phyloP scores from a whole-genome alignment of 768 basidiomycete genomes.

The Trametes cinnabarina region DNA sequence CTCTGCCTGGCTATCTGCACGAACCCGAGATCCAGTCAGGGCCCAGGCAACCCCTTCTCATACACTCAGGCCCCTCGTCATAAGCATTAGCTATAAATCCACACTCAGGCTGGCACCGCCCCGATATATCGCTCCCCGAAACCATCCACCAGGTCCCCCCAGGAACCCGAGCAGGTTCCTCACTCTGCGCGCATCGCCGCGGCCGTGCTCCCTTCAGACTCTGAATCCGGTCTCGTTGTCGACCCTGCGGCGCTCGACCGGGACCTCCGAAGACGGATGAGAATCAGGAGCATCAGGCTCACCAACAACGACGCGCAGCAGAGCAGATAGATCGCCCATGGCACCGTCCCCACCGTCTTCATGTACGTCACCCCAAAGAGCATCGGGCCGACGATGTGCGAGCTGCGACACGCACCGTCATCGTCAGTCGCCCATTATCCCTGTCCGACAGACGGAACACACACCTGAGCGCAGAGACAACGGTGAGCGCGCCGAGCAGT shows the following conservation, averaged over 20 bases:
- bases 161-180: no score
- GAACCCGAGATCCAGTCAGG: no score
- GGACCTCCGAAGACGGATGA: slow-evolving; percentile 8
- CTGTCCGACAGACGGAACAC: slow-evolving; percentile 5
- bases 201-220: neutral
- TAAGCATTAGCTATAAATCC: no score
- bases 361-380: slow-evolving; percentile 73
- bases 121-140: no score
- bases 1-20: no score
- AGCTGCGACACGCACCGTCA: slow-evolving; percentile 35
- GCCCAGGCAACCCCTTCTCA: no score
- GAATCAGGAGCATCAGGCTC: slow-evolving; percentile 7
- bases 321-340: slow-evolving; percentile 53
- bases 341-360: slow-evolving; percentile 68
- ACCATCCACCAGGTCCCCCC: no score
- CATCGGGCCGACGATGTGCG: slow-evolving; percentile 70
- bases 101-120: no score
- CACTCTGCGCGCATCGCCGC: neutral
- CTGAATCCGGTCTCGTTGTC: neutral
- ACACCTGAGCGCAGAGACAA: slow-evolving; percentile 69
- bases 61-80: no score
- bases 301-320: slow-evolving; percentile 14
- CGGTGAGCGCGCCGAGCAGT: slow-evolving; percentile 78
- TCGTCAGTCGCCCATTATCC: no score
- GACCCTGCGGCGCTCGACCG: neutral